phyloP scores from a whole-genome alignment of 2,329 filamentous ascomycete species.

The Ceratocystis harringtonii region DNA sequence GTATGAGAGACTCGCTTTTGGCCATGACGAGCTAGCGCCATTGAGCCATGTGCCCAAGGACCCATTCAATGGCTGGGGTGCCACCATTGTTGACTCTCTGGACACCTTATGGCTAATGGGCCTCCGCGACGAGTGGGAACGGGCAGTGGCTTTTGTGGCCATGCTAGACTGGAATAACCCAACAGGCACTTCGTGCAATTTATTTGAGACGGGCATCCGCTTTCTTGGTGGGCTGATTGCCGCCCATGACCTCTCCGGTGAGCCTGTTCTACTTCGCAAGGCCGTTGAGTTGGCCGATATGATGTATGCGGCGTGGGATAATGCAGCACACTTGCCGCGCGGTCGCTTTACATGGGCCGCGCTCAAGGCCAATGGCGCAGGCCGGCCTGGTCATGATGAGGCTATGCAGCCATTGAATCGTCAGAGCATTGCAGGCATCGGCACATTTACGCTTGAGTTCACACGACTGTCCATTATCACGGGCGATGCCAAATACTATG shows the following conservation, averaged over 20 bases:
- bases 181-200: slow-evolving; percentile 35
- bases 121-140: slow-evolving; percentile 47
- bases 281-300: slow-evolving; percentile 48
- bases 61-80: slow-evolving; percentile 52
- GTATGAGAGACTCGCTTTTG: slow-evolving; percentile 49
- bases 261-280: slow-evolving; percentile 42
- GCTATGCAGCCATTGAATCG: slow-evolving; percentile 24
- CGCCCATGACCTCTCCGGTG: slow-evolving; percentile 52
- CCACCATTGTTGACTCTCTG: slow-evolving; percentile 50
- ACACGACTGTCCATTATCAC: slow-evolving; percentile 51
- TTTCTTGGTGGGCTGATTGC: slow-evolving; percentile 55
- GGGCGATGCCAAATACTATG: slow-evolving; percentile 44
- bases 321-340: slow-evolving; percentile 49
- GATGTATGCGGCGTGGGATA: slow-evolving; percentile 52
- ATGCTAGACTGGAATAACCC: slow-evolving; percentile 47
- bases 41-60: slow-evolving; percentile 37
- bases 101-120: slow-evolving; percentile 65
- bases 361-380: slow-evolving; percentile 22
- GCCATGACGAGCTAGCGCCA: slow-evolving; percentile 47
- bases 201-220: slow-evolving; percentile 58
- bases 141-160: slow-evolving; percentile 43
- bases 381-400: slow-evolving; percentile 20
- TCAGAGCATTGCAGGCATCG: slow-evolving; percentile 28
- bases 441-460: slow-evolving; percentile 46
- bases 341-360: slow-evolving; percentile 32